Evolutionary conservation across 371 early-diverging fungal species (phyloP), one percentile per base, ranked within the genome.

Genomic region (Mucor racemosus): DNA sequence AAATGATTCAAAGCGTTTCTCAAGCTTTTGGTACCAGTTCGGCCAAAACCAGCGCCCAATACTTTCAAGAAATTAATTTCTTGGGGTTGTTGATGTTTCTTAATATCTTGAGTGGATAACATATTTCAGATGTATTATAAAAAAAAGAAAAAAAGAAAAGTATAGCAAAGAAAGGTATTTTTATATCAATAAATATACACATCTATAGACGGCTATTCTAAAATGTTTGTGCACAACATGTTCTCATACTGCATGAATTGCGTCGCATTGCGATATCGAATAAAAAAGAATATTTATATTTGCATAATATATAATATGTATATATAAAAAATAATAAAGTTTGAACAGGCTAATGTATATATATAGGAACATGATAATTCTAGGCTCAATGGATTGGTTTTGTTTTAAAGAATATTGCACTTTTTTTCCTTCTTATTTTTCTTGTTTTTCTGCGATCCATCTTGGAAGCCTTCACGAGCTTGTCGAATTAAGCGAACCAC

Each of bases 401-500:
- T 17, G n/a, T 17, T 6, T 62, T 39, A 44, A 31, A 67, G 36
- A 11, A 63, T 69, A 21, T 62, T 58, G n/a, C 64, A 67, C 35
- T 71, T 68, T 57, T 57, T 62, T 58, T 66, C 56, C 46, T 70
- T 58, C 26, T 66, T 64, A 33, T 53, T 63, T 56, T 73, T 60
- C 48, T 65, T 65, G 13, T 21, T 54, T 55, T 53, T 64, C 53
- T 41, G 21, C 6, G 38, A n/a, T 26, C 58, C 54, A 14, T 53
- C 58, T 35, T 46, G 56, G 17, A 33, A 39, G 5, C 66, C 64
- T 35, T 65, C 64, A 5, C 73, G 63, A 13, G 39, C 48, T 34
- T 69, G 65, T 48, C 70, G 41, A 31, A 73, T 73, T 15, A 66
- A 53, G n/a, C 69, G 78, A 59, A 88, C 91, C 5, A 90, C 89